phyloP scores from a whole-genome alignment of 2,329 filamentous ascomycete species.

The Ophiostoma novo-ulmi region DNA sequence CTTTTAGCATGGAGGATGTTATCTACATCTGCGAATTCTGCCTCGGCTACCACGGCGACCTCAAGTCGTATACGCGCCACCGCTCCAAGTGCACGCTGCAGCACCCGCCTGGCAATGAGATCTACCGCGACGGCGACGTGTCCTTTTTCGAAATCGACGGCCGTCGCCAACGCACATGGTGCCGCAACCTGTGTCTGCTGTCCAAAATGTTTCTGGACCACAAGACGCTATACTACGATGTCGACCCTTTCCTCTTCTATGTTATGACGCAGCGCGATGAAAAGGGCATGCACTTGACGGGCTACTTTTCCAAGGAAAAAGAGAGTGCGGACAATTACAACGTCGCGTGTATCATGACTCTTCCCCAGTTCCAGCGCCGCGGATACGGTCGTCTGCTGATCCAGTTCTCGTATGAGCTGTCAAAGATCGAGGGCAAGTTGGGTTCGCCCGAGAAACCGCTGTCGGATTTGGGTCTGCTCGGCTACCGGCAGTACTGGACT shows the following conservation, averaged over 20 bases:
- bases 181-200: constrained; percentile 87
- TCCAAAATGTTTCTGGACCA: constrained; percentile 97
- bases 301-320: constrained; percentile 99
- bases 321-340: constrained; percentile 97
- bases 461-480: constrained; percentile 84
- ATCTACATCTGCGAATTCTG: constrained; percentile 98
- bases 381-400: constrained; percentile 91
- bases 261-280: constrained; percentile 91
- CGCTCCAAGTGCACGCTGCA: constrained; percentile 83
- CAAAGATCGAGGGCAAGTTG: constrained; percentile 88
- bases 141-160: constrained; percentile 98
- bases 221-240: constrained; percentile 98
- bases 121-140: constrained; percentile 89
- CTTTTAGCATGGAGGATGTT: constrained; percentile 80
- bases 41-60: constrained; percentile 79
- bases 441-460: constrained; percentile 96
- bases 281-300: constrained; percentile 89
- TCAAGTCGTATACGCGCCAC: constrained; percentile 78
- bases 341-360: constrained; percentile 91
- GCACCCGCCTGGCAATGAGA: constrained; percentile 95
- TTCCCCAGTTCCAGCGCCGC: constrained; percentile 93
- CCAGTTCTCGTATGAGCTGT: constrained; percentile 95
- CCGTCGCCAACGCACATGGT: constrained; percentile 89
- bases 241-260: constrained; percentile 98
- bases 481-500: constrained; percentile 96